These are phyloP conservation scores for Micractinium sp. DNA, from an alignment of 139 green algal species.

Conservation along the genomic window DNA sequence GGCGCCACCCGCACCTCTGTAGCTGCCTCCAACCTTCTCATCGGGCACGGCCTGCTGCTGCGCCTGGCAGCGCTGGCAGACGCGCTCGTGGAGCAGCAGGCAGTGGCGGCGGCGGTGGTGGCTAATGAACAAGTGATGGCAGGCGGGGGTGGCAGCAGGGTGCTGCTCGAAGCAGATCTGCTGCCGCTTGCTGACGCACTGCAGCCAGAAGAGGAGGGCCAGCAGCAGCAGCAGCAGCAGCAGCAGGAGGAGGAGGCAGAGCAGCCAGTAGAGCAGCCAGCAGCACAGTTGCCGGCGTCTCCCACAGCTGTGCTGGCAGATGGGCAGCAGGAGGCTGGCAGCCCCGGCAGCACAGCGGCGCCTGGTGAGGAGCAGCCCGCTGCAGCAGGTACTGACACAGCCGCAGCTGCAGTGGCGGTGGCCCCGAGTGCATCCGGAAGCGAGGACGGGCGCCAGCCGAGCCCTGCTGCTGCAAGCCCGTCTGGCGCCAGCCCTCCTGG, in stretches of 20 bases:
- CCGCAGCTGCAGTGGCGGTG: neutral
- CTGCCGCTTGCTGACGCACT: neutral
- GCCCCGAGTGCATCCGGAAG: neutral
- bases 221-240: neutral
- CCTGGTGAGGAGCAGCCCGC: neutral
- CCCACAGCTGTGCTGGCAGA: neutral
- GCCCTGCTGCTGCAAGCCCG: too few relatives aligned
- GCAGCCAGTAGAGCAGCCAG: neutral
- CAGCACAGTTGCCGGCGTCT: too few relatives aligned
- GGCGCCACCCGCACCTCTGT: constrained; percentile 29
- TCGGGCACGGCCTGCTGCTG: constrained; percentile 55
- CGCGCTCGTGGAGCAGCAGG: neutral
- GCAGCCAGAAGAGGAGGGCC: neutral
- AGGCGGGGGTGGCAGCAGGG: neutral
- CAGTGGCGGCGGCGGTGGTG: neutral
- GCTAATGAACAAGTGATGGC: neutral
- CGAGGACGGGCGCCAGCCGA: too few relatives aligned
- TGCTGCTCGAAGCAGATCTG: neutral
- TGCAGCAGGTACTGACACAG: neutral
- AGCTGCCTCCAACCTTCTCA: constrained; percentile 44
- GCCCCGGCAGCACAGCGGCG: neutral
- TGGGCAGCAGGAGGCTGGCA: neutral
- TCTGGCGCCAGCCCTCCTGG: too few relatives aligned
- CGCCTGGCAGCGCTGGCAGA: constrained; percentile 34
- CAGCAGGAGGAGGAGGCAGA: neutral